Evolutionary conservation across 192 early-diverging fungal genomes (phyloP), one percentile per base, ranked within the genome.

Genomic region (Umbelopsis vinacea): DNA sequence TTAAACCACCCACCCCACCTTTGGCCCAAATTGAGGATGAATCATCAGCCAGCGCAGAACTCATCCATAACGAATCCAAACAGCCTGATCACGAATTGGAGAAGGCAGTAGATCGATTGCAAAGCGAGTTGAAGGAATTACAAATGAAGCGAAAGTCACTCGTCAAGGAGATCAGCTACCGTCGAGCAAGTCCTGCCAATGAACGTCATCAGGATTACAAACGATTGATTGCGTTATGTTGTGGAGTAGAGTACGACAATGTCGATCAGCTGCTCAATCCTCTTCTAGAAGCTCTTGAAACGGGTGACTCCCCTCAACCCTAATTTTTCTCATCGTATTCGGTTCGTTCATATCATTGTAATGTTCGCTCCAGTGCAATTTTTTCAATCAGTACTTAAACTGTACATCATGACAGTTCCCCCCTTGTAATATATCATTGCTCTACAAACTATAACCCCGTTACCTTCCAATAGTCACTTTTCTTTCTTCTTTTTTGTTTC

Each of bases 221-320:
- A 70, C 77, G 83, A 7, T 77, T 93, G 48, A 90, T 93, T 73
- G 83, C 88, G 11, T 76, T 83, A 47, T 91, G 90, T 71, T 91
- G 89, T 73, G 82, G 84, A 26, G 86, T 93, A 8, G 72, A 79
- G 43, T 76, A 90, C 47, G 86, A 90, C 29, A 80, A 86, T 53
- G 89, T 93, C 0, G 88, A 89, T 70, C 75, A 76, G 17, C 74
- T 92, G 60, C 69, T 93, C 11, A 76, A 72, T 6, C 86, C 88
- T 12, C 70, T 93, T 35, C 54, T 91, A 60, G 78, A 76, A 37
- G 89, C 92, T 14, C 83, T 92, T n/a, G 90, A 90, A 66, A 81
- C 72, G 17, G 89, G 89, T 37, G 75, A 78, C 2, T 63, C 57
- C 1, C 57, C 57, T 12, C 40, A 43, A 43, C 40, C 40, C 6